phyloP scores from a whole-genome alignment of 148 eudicot species.

The Diospyros kaki region DNA sequence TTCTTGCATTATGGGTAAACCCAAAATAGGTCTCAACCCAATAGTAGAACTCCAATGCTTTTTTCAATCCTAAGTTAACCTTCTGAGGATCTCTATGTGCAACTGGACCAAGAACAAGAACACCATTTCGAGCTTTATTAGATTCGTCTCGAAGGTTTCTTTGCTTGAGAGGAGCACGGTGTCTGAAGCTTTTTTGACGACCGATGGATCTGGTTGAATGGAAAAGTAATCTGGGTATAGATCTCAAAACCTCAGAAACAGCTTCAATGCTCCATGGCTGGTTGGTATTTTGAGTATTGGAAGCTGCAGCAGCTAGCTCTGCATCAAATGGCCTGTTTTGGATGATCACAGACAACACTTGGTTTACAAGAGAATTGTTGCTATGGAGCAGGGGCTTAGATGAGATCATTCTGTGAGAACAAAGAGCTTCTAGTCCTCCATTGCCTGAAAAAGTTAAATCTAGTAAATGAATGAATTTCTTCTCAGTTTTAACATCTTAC shows the following conservation, averaged over 20 bases:
- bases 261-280: conserved; percentile 42
- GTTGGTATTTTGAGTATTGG: background rate
- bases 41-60: conserved; percentile 52
- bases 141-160: conserved; percentile 46
- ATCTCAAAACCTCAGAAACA: conserved; percentile 52
- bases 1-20: conserved; percentile 57
- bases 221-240: conserved; percentile 58
- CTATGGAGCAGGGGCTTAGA: conserved; percentile 22
- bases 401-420: conserved; percentile 19
- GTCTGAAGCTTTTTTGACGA: conserved; percentile 52
- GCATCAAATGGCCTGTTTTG: conserved; percentile 45
- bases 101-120: conserved; percentile 63
- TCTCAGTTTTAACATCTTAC: background rate
- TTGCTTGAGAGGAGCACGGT: conserved; percentile 65
- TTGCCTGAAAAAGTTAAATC: conserved; percentile 4
- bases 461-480: background rate
- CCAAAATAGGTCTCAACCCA: conserved; percentile 64
- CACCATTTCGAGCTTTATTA: conserved; percentile 33
- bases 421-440: conserved; percentile 10
- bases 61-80: conserved; percentile 45
- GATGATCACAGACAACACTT: conserved; percentile 44
- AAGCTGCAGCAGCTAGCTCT: conserved; percentile 16
- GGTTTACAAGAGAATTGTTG: conserved; percentile 33
- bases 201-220: conserved; percentile 62
- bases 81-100: conserved; percentile 55